Conservation (phyloP, 108 stramenopile species). For the Chaetoceros tenuissimus region DNA sequence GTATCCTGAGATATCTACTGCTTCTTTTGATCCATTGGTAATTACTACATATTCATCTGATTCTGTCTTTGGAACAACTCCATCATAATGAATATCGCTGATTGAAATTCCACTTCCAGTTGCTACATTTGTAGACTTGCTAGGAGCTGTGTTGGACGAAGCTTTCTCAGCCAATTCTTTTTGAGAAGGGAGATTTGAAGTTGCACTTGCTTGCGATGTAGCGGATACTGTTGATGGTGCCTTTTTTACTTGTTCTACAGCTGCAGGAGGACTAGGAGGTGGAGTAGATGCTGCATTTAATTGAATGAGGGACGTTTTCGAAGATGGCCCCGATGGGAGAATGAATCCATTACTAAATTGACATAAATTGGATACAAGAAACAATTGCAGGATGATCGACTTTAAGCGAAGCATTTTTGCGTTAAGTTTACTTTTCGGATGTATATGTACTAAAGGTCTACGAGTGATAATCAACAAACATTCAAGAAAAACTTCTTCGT, state of each 20-base stretch:
- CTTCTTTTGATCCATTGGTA: slow-evolving; percentile 13
- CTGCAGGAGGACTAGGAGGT: background rate
- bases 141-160: background rate
- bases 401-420: too few species aligned
- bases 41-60: slow-evolving; percentile 27
- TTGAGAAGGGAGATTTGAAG: background rate
- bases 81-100: slow-evolving; percentile 18
- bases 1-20: slow-evolving; percentile 22
- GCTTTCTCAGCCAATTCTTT: background rate
- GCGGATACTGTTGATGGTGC: background rate
- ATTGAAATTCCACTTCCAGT: slow-evolving; percentile 5
- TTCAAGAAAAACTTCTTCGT: too few species aligned
- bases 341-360: too few species aligned
- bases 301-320: too few species aligned
- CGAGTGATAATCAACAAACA: too few species aligned
- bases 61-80: slow-evolving; percentile 21
- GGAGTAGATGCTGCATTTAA: background rate
- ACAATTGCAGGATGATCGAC: too few species aligned
- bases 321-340: too few species aligned
- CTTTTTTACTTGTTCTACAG: background rate
- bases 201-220: background rate
- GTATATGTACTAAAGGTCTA: too few species aligned
- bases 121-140: background rate
- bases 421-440: too few species aligned
- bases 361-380: too few species aligned